Evolutionary conservation across 2,329 filamentous ascomycete genomes (phyloP).

Genomic region (Fusarium transvaalense): DNA sequence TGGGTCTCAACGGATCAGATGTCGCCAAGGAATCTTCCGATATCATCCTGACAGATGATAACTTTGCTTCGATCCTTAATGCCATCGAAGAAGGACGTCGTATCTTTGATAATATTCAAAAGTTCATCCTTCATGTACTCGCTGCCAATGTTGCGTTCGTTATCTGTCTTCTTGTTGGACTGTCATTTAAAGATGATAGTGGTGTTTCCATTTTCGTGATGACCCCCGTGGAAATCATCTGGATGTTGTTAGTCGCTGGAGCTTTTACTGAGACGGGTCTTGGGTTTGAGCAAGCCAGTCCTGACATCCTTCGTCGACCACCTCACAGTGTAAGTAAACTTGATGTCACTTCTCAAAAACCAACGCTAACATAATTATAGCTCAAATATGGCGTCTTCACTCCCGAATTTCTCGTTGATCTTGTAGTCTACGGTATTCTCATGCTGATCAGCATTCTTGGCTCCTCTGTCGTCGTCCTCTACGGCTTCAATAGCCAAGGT

Average conservation of each 20-base stretch:
- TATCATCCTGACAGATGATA: constrained; percentile 78
- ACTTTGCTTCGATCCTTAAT: constrained; percentile 64
- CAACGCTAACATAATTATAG: constrained; percentile 30
- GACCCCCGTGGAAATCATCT: constrained; percentile 77
- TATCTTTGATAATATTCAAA: constrained; percentile 79
- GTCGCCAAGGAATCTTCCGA: constrained; percentile 75
- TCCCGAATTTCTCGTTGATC: constrained; percentile 71
- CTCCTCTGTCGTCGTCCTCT: constrained; percentile 70
- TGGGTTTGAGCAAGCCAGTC: constrained; percentile 75
- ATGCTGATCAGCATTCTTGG: constrained; percentile 70
- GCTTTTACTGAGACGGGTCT: constrained; percentile 79
- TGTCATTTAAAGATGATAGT: constrained; percentile 75
- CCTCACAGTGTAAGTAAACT: constrained; percentile 56
- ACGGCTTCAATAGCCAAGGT: constrained; percentile 65
- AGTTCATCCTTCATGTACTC: constrained; percentile 75
- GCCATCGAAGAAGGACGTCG: constrained; percentile 73
- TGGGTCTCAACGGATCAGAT: constrained; percentile 73
- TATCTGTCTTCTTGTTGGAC: constrained; percentile 73
- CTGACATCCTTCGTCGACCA: constrained; percentile 74
- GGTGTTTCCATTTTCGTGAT: constrained; percentile 76
- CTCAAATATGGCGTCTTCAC: constrained; percentile 71
- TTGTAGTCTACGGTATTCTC: constrained; percentile 73
- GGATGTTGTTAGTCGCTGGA: constrained; percentile 81
- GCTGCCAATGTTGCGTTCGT: constrained; percentile 77
- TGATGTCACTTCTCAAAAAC: neutral